Evolutionary conservation across 192 early-diverging fungal genomes (phyloP).

Genomic region (Backusella circina): DNA sequence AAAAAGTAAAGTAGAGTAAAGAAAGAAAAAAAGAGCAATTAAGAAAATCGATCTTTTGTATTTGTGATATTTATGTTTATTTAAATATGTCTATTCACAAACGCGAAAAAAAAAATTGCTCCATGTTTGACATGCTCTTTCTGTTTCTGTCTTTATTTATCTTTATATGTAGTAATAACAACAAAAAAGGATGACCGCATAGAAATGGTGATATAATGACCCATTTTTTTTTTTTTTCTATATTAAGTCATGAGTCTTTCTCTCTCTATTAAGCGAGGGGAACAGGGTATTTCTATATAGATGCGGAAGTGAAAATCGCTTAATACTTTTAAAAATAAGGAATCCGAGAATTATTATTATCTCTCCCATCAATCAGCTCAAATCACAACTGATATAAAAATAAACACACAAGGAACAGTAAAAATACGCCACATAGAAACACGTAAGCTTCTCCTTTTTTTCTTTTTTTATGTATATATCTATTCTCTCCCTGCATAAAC

Average conservation of each 20-base stretch:
- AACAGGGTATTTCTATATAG: neutral
- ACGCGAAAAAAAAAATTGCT: neutral
- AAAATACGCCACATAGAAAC: neutral
- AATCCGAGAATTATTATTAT: constrained; percentile 1
- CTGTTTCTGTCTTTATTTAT: neutral
- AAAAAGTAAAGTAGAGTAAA: neutral
- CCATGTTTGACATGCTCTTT: neutral
- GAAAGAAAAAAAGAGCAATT: neutral
- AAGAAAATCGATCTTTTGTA: neutral
- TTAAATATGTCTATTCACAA: neutral
- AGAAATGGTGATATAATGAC: neutral
- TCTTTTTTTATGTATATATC: neutral
- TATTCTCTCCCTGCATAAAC: neutral
- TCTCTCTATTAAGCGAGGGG: neutral
- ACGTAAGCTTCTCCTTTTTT: neutral
- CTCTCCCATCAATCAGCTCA: neutral
- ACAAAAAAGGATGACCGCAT: neutral
- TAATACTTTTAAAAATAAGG: neutral
- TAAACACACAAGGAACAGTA: neutral
- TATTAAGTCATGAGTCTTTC: neutral
- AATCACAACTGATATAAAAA: neutral
- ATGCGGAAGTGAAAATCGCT: neutral
- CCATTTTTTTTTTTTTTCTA: neutral
- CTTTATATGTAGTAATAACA: neutral
- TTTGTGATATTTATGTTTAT: neutral